Evolutionary conservation across 352 stramenopile species (phyloP), one percentile per base, ranked within the genome.

Genomic region (Phytophthora cryptogea): DNA sequence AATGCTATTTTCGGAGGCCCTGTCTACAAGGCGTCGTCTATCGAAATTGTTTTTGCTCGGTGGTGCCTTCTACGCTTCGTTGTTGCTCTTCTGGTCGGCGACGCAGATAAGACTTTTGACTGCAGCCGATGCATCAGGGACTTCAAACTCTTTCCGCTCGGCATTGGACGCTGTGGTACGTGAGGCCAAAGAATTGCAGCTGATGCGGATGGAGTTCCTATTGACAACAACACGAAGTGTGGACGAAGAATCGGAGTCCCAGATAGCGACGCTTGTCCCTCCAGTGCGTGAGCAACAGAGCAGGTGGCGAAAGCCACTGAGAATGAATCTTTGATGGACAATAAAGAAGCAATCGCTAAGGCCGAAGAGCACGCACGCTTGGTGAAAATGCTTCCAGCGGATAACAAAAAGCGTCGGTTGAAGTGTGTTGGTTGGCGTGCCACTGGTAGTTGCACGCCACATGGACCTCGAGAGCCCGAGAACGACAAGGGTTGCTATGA

Each of bases 381-480:
- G 10, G 52, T 67, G 16, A 67, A 67, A 32, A 63, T 67, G 59
- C 35, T 63, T 2, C 45, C 59, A 7, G 17, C 44, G 28, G 59
- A 63, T 13, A 57, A 48, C 30, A 57, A 53, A 20, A 40, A 63
- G 59, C 59, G 53, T 5, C 45, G 46, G 26, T 51, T 68, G 27
- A 63, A 59, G 30, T 68, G 60, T 20, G 11, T 68, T 16, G 60
- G 60, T 6, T 68, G 59, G 59, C 53, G 59, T 2, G 59, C 52
- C 10, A 68, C 52, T 10, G 11, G 39, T 4, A 30, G 39, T 42
- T 68, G 60, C 46, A 59, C 36, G 11, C 53, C 54, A 13, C 54
- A 68, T 7, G 54, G 60, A 20, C 47, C 59, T 40, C 60, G 54
- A 30, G 60, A 64, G 14, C 60, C 46, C 23, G 47, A 63, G 33